Conservation (phyloP, 345 rosid genomes). For the Clausena lansium region DNA sequence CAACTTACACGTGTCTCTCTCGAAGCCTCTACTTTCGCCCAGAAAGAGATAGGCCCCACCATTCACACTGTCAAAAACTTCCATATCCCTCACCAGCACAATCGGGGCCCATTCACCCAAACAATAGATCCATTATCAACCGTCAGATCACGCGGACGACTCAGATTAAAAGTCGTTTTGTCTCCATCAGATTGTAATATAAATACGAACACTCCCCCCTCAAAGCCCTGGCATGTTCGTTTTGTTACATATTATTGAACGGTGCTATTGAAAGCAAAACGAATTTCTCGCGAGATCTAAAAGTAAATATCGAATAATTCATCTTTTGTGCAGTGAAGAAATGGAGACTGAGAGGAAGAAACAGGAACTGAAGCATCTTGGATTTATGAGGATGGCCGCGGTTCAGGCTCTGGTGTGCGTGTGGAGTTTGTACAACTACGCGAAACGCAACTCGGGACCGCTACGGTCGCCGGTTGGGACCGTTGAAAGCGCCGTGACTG, state of each 20-base stretch:
- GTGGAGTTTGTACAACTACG: constrained; percentile 60
- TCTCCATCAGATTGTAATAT: not conserved
- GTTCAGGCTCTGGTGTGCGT: constrained; percentile 46
- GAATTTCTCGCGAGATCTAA: not conserved
- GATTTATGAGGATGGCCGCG: constrained; percentile 60
- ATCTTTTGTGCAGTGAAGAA: constrained; percentile 10
- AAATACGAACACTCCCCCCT: not conserved
- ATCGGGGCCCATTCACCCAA: constrained; percentile 6
- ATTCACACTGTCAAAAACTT: not conserved
- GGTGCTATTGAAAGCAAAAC: not conserved
- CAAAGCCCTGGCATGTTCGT: accelerated
- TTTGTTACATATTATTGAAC: too few relatives aligned
- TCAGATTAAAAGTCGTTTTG: not conserved
- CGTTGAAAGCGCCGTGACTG: constrained; percentile 63
- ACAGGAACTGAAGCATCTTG: constrained; percentile 62
- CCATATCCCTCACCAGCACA: not conserved
- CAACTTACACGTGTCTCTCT: constrained; percentile 49
- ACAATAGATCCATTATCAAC: constrained; percentile 21
- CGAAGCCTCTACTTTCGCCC: constrained; percentile 32
- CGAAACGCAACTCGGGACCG: constrained; percentile 82
- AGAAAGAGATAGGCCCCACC: constrained; percentile 21
- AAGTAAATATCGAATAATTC: not conserved
- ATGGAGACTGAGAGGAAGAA: constrained; percentile 45
- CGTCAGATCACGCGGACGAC: constrained; percentile 33
- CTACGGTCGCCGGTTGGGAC: constrained; percentile 62